Evolutionary conservation across 2,329 filamentous ascomycete species (phyloP).

Genomic region (Ophiocordyceps australis): DNA sequence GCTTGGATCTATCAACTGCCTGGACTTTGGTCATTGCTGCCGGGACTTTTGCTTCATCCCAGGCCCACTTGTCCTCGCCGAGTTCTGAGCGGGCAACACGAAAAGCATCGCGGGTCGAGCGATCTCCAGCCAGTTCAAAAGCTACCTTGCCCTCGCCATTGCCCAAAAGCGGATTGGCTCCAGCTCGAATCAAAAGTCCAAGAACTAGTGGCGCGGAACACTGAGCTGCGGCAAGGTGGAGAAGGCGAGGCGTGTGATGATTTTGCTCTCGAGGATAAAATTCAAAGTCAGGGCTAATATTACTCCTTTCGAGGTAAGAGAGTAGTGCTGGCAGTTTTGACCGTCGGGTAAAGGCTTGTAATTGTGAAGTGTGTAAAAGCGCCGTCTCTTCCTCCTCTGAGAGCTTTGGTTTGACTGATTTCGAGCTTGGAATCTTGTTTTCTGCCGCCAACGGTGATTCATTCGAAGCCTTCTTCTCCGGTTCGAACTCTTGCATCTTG

Average conservation of each 20-base stretch:
- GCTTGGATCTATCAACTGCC: constrained; percentile 47
- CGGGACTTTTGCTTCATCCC: constrained; percentile 61
- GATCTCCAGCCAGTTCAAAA: constrained; percentile 76
- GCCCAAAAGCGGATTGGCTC: constrained; percentile 51
- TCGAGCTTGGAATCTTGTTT: constrained; percentile 20
- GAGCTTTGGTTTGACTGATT: constrained; percentile 42
- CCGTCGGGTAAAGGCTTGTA: constrained; percentile 73
- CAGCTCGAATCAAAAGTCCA: constrained; percentile 57
- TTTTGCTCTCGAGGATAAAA: constrained; percentile 59
- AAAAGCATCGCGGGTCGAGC: constrained; percentile 77
- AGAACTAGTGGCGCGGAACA: constrained; percentile 63
- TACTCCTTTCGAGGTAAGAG: constrained; percentile 66
- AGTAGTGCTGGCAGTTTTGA: constrained; percentile 79
- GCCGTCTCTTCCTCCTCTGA: constrained; percentile 73
- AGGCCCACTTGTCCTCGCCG: constrained; percentile 60
- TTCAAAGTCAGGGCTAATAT: constrained; percentile 49
- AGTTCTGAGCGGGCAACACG: constrained; percentile 70
- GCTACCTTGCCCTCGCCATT: constrained; percentile 69
- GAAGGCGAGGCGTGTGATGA: constrained; percentile 62
- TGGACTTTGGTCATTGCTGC: constrained; percentile 51
- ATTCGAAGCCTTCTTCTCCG: constrained; percentile 33
- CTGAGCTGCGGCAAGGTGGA: constrained; percentile 72
- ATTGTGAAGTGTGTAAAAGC: constrained; percentile 68
- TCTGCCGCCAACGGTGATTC: constrained; percentile 16
- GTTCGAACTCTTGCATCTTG: constrained; percentile 65